Evolutionary conservation across 768 basidiomycete genomes (phyloP), one percentile per base, ranked within the genome.

Genomic region (Cystoderma amianthinum): DNA sequence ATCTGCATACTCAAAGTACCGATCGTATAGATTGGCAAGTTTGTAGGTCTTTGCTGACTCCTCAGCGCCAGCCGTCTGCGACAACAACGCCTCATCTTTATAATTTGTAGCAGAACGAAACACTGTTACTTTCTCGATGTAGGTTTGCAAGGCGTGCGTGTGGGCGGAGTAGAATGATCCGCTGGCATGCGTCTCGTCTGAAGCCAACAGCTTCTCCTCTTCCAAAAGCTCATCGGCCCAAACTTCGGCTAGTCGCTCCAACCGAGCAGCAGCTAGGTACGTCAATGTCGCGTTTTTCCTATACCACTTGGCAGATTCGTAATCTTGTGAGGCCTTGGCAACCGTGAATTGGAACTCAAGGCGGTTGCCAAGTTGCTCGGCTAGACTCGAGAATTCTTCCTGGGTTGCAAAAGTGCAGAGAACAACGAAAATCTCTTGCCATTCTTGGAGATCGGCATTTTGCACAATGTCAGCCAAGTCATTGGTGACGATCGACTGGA

Each of bases 341-440:
- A 87, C 56, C 13, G 71, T 76, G 49, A 75, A 86, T 58, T 88
- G 84, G 68, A 84, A 90, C 58, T 98, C 95, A 35, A 98, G 73
- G 11, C 95, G 71, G 41, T 84, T 78, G 5, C 95, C 95, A 28
- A 99, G 80, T 58, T 94, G 89, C 60, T 97, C 94, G 1, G 85
- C 83, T 5, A 99, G 72, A n/a, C 76, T 69, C 9, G 82, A 64
- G 53, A 97, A 98, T 54, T 97, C 92, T 13, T 89, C 85, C 43
- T 76, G 64, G 38, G 65, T 74, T 1, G 94, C 91, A 62, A 94
- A 99, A 0, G 95, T 97, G 67, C 94, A 97, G 7, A 97, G 59
- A 10, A 99, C 89, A 25, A 95, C 94, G 50, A 98, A 97, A 39
- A 94, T 89, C 61, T 96, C 95, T 44, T 85, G 80, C 95, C 95